Percentiles rank a stretch among this genome's conserved stretches.
Conservation (phyloP, 202 grass and related monocot genomes). For the Zoysia matrella region DNA sequence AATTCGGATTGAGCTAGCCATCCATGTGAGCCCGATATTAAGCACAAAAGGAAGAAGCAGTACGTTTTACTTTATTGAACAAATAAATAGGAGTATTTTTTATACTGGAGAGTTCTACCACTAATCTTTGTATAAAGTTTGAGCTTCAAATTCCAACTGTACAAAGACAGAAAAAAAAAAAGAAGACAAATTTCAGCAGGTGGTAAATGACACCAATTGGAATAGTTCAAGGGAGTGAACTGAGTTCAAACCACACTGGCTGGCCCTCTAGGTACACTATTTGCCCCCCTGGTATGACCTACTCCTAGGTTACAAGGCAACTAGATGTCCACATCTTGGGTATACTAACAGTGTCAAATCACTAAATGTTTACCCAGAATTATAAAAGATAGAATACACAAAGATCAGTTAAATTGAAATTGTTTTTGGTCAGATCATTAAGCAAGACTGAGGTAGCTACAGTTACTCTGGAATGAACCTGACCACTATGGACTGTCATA, state of each 20-base stretch:
- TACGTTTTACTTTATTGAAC: not conserved
- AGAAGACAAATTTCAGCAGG: too few species aligned
- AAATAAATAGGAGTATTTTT: too few species aligned
- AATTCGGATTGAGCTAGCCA: not conserved
- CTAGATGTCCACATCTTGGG: not conserved
- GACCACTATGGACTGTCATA: not conserved
- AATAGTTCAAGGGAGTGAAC: too few species aligned
- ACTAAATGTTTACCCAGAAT: not conserved
- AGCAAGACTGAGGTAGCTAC: not conserved
- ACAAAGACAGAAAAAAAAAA: too few species aligned
- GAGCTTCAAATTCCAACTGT: too few species aligned
- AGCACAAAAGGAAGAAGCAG: not conserved
- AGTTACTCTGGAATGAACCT: not conserved
- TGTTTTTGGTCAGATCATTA: not conserved
- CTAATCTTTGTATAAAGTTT: too few species aligned
- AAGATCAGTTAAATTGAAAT: not conserved
- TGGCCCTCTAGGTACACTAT: too few species aligned
- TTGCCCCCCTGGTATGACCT: too few species aligned
- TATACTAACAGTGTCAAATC: not conserved
- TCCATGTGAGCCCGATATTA: not conserved
- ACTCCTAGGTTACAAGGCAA: not conserved
- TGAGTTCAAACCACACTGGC: not conserved
- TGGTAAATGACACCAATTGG: too few species aligned
- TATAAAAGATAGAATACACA: slow-evolving; percentile 9
- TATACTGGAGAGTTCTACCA: too few species aligned